phyloP scores from a whole-genome alignment of 805 yeast species.

The Metschnikowia proteae region DNA sequence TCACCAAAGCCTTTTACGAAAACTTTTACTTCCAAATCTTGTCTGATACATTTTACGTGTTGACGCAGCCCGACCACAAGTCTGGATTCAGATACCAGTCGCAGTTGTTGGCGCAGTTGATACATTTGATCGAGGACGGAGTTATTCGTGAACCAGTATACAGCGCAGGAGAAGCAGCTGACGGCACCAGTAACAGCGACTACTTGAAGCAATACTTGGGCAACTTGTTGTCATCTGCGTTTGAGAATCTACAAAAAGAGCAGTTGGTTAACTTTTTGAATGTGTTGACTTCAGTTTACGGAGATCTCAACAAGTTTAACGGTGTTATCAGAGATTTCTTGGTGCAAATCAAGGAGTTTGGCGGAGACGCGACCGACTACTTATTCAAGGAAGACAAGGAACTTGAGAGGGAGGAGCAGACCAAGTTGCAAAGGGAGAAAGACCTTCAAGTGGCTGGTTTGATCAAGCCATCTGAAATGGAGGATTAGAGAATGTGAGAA shows the following conservation, averaged over 20 bases:
- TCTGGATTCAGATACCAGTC: slow-evolving; percentile 91
- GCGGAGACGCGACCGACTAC: slow-evolving; percentile 94
- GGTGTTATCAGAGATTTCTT: slow-evolving; percentile 90
- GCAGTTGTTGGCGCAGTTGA: slow-evolving; percentile 74
- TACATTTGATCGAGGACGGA: slow-evolving; percentile 75
- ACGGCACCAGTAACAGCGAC: slow-evolving; percentile 76
- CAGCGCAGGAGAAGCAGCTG: slow-evolving; percentile 73
- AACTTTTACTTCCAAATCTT: slow-evolving; percentile 85
- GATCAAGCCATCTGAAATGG: slow-evolving; percentile 91
- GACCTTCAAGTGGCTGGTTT: slow-evolving; percentile 90
- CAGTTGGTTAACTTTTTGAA: slow-evolving; percentile 80
- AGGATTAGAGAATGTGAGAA: slow-evolving; percentile 47
- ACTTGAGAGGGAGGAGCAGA: slow-evolving; percentile 65
- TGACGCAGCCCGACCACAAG: slow-evolving; percentile 96
- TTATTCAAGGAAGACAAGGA: slow-evolving; percentile 92
- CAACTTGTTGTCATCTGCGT: slow-evolving; percentile 79
- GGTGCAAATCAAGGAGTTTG: slow-evolving; percentile 91
- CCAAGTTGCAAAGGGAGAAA: slow-evolving; percentile 66
- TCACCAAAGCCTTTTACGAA: slow-evolving; percentile 82
- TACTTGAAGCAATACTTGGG: slow-evolving; percentile 79
- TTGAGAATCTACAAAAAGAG: slow-evolving; percentile 81
- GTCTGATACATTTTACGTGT: slow-evolving; percentile 86
- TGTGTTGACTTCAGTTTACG: slow-evolving; percentile 70
- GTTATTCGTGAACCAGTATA: slow-evolving; percentile 77
- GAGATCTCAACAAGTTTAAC: slow-evolving; percentile 70